Evolutionary conservation across 2,329 filamentous ascomycete species (phyloP).

Genomic region (Herpotrichia juniperi): DNA sequence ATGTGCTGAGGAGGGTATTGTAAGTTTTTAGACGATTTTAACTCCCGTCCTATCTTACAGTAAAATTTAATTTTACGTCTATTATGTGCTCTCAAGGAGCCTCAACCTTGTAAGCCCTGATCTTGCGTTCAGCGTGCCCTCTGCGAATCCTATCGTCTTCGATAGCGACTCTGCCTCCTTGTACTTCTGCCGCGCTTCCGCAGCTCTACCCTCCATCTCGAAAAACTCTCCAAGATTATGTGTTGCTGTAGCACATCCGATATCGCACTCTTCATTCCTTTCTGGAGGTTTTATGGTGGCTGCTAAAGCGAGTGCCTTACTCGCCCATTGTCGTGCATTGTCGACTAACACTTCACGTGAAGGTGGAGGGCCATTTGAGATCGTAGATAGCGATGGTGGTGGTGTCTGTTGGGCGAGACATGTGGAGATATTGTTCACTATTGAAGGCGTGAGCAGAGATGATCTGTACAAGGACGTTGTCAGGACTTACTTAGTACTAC

Average conservation of each 20-base stretch:
- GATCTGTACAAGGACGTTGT: not conserved
- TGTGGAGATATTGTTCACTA: constrained; percentile 81
- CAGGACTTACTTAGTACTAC: constrained; percentile 72
- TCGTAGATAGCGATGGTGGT: constrained; percentile 42
- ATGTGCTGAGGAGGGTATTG: too few species aligned
- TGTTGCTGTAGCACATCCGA: constrained; percentile 81
- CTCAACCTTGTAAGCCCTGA: constrained; percentile 47
- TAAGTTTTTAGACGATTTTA: too few species aligned
- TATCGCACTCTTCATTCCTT: constrained; percentile 79
- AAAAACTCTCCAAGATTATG: constrained; percentile 87
- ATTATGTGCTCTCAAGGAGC: constrained; percentile 5
- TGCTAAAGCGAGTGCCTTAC: constrained; percentile 74
- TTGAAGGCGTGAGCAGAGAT: constrained; percentile 15
- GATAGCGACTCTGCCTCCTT: constrained; percentile 69
- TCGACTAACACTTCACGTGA: constrained; percentile 68
- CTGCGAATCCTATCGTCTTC: constrained; percentile 54
- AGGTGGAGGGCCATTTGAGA: constrained; percentile 46
- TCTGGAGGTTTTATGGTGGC: constrained; percentile 68
- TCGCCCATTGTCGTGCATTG: constrained; percentile 78
- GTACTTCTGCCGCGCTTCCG: constrained; percentile 71
- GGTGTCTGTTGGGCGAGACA: constrained; percentile 71
- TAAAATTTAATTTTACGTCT: too few species aligned
- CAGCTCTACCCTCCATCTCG: constrained; percentile 70
- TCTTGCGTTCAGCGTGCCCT: constrained; percentile 51
- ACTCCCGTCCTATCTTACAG: too few species aligned